Conservation (phyloP, 495 filamentous ascomycete species). For the Daldinia grandis region DNA sequence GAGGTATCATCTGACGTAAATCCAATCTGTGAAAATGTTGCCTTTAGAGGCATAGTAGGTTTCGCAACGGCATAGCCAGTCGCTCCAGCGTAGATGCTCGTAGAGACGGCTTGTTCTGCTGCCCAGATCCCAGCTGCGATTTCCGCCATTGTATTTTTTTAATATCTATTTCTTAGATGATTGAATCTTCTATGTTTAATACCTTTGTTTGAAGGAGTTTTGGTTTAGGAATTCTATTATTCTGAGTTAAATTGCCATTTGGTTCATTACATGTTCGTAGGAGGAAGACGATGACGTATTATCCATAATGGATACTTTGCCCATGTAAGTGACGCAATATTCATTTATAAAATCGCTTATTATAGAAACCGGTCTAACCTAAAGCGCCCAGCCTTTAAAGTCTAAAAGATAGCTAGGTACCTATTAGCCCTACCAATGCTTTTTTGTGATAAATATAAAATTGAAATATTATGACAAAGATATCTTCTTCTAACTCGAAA, state of each 20-base stretch:
- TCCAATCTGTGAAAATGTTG: slow-evolving; percentile 52
- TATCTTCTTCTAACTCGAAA: background rate
- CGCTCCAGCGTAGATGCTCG: slow-evolving; percentile 50
- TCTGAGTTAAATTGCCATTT: background rate
- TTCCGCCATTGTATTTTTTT: slow-evolving; percentile 46
- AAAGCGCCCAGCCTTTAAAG: background rate
- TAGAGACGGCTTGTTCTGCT: slow-evolving; percentile 55
- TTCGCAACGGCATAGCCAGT: slow-evolving; percentile 49
- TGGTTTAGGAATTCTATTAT: background rate
- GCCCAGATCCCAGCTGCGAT: slow-evolving; percentile 50
- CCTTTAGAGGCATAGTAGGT: slow-evolving; percentile 54
- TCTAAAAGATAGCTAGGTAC: background rate
- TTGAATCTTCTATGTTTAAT: background rate
- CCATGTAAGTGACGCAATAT: slow-evolving; percentile 23
- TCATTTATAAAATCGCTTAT: slow-evolving; percentile 12
- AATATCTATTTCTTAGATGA: background rate
- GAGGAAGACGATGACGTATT: slow-evolving; percentile 23
- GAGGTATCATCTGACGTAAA: slow-evolving; percentile 35
- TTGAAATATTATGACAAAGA: background rate
- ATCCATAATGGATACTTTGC: background rate
- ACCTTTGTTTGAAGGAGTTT: background rate
- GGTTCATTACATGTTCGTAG: background rate
- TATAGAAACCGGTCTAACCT: slow-evolving; percentile 6
- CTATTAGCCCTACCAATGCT: background rate
- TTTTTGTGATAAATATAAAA: background rate